Base-by-base conservation (phyloP, 441 rosid genomes). In the Aleurites moluccanus region DNA sequence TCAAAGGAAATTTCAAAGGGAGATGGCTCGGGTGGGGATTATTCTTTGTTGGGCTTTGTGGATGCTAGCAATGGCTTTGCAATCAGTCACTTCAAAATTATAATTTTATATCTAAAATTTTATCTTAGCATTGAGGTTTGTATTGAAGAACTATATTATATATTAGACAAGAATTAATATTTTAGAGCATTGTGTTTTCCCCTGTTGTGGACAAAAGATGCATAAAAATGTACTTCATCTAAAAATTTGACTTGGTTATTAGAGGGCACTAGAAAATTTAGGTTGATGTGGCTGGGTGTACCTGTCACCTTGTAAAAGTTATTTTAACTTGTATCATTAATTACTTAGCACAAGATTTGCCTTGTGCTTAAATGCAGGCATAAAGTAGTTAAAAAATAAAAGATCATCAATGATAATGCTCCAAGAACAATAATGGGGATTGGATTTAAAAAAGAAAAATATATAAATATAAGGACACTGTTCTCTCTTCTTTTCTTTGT, bases 331-430 rank as follows among this genome's bases (percentile, higher is more conserved):
- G 18, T 60, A 23, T 27, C 28, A 5, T 44, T 13, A 15, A 66
- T 23, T 44, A 35, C 5, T 45, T 11, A 16, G 33, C 18, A 66
- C 28, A 44, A 44, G 30, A 21, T 66, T 25, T 44, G 55, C 10
- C 0, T 13, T 44, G 33, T 5, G 70, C 11, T 25, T 2, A 44
- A 23, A 10, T 44, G 66, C 44, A 6, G 66, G 45, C 66, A 16
- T 63, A n/a, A 52, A 0, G 20, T 20, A n/a, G 16, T 52, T 52
- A 4, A 52, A 16, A 16, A 49, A 63, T 0, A 27, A 35, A 72
- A 72, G 66, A 27, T 53, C 60, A 72, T 47, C 6, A 61, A 27
- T 72, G 67, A 20, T 47, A 45, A 72, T 45, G 33, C 14, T 72
- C 59, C 68, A 72, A 72, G 23, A 72, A 47, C 33, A 47, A 72